phyloP scores from a whole-genome alignment of 2,329 filamentous ascomycete species.

The Claviceps purpurea region DNA sequence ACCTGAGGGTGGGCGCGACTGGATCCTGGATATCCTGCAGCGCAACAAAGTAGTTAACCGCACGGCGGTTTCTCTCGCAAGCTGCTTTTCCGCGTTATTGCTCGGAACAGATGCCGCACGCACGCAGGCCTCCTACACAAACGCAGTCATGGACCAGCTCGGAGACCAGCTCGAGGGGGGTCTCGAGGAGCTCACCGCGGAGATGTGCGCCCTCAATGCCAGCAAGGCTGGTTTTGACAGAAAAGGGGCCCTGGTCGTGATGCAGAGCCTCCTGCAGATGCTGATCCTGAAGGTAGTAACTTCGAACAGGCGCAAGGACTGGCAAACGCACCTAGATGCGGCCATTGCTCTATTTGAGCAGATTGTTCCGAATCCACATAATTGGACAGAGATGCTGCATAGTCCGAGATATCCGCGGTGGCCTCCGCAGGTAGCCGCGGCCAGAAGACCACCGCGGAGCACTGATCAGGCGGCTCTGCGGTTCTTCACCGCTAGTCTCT shows the following conservation, averaged over 20 bases:
- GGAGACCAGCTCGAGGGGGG: slow-evolving; percentile 31
- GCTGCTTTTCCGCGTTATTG: slow-evolving; percentile 41
- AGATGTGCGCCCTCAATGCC: slow-evolving; percentile 24
- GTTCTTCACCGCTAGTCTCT: slow-evolving; percentile 32
- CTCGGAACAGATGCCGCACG: slow-evolving; percentile 21
- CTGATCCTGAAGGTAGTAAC: slow-evolving; percentile 37
- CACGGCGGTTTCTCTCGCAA: slow-evolving; percentile 39
- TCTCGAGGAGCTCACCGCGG: slow-evolving; percentile 28
- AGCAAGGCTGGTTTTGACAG: slow-evolving; percentile 17
- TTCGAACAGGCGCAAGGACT: slow-evolving; percentile 29
- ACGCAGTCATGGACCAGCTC: slow-evolving; percentile 24
- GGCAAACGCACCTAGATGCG: slow-evolving; percentile 36
- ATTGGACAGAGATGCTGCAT: slow-evolving; percentile 24
- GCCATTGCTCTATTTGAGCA: slow-evolving; percentile 36
- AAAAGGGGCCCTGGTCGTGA: slow-evolving; percentile 23
- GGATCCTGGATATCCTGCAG: slow-evolving; percentile 44
- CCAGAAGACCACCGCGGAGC: slow-evolving; percentile 25
- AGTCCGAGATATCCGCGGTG: slow-evolving; percentile 12
- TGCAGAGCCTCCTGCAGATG: slow-evolving; percentile 39
- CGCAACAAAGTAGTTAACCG: slow-evolving; percentile 45
- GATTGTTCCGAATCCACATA: slow-evolving; percentile 23
- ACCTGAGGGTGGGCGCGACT: slow-evolving; percentile 40
- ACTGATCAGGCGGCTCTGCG: slow-evolving; percentile 32
- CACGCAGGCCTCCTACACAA: slow-evolving; percentile 21
- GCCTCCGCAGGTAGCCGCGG: slow-evolving; percentile 20